Base-by-base conservation (phyloP, 2,329 filamentous ascomycete genomes). In the Exophiala viscosa region DNA sequence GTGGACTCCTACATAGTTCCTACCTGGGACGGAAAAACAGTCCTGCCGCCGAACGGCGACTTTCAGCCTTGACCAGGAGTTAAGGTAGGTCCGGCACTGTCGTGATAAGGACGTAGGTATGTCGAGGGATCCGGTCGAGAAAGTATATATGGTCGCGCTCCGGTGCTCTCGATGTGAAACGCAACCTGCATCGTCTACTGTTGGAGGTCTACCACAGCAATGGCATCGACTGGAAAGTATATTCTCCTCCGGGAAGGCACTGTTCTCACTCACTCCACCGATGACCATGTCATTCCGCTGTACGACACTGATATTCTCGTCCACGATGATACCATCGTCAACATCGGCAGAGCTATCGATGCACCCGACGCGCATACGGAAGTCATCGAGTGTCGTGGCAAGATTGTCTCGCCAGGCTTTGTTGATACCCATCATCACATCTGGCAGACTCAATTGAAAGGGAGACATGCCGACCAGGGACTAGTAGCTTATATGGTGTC, bases 361-460 rank as follows among this genome's bases (percentile, higher is more conserved):
- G 17, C 13, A 14, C 17, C n/a, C 14, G 46, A 45, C 18, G 28
- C 52, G 0, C 57, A 51, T 4, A 58, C 58, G 2, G 58, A 67
- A 42, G 58, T 73, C 5, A 64, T 76, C 34, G 69, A 76, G 50
- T 74, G 70, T 31, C 64, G 59, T 34, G 60, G 61, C 10, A 68
- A 63, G 49, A 57, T 62, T 18, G 50, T 65, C 33, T 64, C 60
- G 40, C 66, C 66, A 1, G 66, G 66, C 9, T 67, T 66, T 59
- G 60, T 68, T 15, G 60, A 66, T 42, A 68, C 64, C n/a, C 64
- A 68, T 39, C 55, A 70, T 41, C 75, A 77, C 59, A 59, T 73
- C 8, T 76, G 73, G 73, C 71, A 75, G 55, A 70, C 69, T 1
- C 64, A 69, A 39, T 55, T 70, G 40, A 72, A 70, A 51, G 69